Percentiles rank a stretch among this genome's conserved stretches.
Evolutionary conservation across 108 stramenopile genomes (phyloP).

Genomic region (Skeletonema marinoi): DNA sequence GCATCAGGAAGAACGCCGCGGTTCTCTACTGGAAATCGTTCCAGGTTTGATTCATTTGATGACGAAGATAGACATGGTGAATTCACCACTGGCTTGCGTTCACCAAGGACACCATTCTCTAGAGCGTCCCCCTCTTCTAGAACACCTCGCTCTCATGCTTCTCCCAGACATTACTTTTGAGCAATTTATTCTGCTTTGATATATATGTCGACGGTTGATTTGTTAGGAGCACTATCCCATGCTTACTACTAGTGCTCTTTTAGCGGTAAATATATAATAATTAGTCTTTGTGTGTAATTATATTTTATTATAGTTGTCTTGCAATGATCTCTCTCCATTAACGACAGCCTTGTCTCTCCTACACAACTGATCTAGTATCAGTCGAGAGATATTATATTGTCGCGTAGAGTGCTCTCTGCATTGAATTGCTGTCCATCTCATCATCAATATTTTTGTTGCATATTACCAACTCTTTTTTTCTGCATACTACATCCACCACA

Average conservation of each 20-base stretch:
- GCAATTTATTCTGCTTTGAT: neutral
- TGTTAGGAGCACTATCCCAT: neutral
- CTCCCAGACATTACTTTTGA: slow-evolving; percentile 4
- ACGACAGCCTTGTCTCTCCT: neutral
- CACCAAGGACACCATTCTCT: neutral
- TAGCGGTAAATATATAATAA: neutral
- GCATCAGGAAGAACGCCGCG: neutral
- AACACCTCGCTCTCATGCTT: neutral
- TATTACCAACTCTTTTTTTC: too few species aligned
- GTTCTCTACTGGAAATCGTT: neutral
- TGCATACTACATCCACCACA: too few species aligned
- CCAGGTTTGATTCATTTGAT: neutral
- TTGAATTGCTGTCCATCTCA: too few species aligned
- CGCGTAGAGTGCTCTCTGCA: neutral
- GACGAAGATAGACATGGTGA: neutral
- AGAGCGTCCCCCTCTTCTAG: neutral
- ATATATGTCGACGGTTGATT: neutral
- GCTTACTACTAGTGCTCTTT: neutral
- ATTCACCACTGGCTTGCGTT: neutral
- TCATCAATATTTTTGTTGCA: too few species aligned
- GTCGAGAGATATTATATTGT: neutral
- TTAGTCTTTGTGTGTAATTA: neutral
- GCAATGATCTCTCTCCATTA: neutral
- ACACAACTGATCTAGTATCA: neutral
- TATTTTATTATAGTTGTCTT: neutral